Evolutionary conservation across 106 monocot species (phyloP).

Genomic region (Gastrodia elata): DNA sequence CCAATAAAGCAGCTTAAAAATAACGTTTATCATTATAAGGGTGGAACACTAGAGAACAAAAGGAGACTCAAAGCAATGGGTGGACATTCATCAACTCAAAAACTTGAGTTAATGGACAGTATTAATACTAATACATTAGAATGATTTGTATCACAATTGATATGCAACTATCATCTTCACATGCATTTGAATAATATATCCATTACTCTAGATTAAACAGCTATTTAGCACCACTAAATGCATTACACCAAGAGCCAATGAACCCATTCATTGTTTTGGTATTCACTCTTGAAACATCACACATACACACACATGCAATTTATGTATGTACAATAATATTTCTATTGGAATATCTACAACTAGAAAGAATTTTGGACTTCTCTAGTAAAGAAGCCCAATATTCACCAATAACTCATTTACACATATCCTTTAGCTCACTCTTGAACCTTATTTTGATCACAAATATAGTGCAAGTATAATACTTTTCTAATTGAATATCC

Average conservation of each 20-base stretch:
- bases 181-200: background rate
- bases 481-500: too few species aligned
- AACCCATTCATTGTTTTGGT: too few species aligned
- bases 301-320: background rate
- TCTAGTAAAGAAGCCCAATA: background rate
- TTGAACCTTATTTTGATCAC: too few species aligned
- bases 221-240: constrained; percentile 1
- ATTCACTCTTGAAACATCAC: too few species aligned
- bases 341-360: background rate
- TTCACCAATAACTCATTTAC: background rate
- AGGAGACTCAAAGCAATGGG: background rate
- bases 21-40: background rate
- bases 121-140: background rate
- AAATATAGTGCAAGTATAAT: too few species aligned
- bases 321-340: background rate
- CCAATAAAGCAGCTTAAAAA: background rate
- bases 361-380: too few species aligned
- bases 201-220: background rate
- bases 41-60: background rate
- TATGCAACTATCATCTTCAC: background rate
- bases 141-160: background rate
- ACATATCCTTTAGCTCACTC: background rate
- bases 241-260: background rate
- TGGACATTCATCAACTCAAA: background rate
- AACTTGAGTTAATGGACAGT: background rate